Percentiles rank a stretch among this genome's conserved stretches.
Conservation (phyloP, 2,329 filamentous ascomycete species). For the Scytalidium lignicola region DNA sequence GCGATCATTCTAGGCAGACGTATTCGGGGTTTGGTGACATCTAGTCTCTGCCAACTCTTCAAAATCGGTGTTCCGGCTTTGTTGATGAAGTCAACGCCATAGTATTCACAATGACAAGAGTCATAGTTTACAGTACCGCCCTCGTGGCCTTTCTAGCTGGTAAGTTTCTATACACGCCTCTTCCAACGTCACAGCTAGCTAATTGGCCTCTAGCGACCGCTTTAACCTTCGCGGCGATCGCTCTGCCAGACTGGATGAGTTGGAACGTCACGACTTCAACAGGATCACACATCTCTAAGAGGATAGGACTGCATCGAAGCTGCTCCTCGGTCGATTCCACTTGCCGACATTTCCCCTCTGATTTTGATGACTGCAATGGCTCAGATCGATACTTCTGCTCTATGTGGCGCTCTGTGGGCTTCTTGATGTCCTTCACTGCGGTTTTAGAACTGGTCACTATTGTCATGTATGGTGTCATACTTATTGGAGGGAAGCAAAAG, state of each 20-base stretch:
- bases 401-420: constrained; percentile 85
- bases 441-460: constrained; percentile 77
- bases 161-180: constrained; percentile 27
- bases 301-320: constrained; percentile 72
- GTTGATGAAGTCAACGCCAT: constrained; percentile 3
- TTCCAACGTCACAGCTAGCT: background rate
- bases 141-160: constrained; percentile 38
- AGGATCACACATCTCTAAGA: constrained; percentile 53
- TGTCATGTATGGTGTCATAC: constrained; percentile 72
- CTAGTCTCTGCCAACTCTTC: no score
- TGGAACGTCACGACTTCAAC: constrained; percentile 48
- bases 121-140: constrained; percentile 34
- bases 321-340: constrained; percentile 60
- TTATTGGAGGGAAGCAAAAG: constrained; percentile 73
- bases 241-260: constrained; percentile 66
- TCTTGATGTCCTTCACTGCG: constrained; percentile 78
- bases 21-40: no score
- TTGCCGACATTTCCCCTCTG: constrained; percentile 61
- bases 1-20: background rate
- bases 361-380: constrained; percentile 54
- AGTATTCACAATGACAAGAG: constrained; percentile 35
- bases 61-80: background rate
- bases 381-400: constrained; percentile 71
- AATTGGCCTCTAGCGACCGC: constrained; percentile 55
- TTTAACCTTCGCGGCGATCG: constrained; percentile 66